Evolutionary conservation across 805 yeast species (phyloP).

Genomic region (Barnettozyma pratensis): DNA sequence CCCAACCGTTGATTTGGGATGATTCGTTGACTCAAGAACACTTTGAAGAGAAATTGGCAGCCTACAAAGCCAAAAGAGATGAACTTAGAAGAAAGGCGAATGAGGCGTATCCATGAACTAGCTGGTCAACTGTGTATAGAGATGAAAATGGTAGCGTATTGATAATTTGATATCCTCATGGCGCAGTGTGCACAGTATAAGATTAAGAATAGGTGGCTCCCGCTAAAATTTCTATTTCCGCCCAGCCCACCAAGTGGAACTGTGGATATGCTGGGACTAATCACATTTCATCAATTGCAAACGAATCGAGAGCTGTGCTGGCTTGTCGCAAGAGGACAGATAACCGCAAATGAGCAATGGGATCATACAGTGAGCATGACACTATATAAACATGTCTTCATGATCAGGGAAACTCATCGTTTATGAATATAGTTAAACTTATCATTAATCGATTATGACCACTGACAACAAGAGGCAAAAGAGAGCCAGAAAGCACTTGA

Average conservation of each 20-base stretch:
- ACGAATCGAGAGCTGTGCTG: no score
- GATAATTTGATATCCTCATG: no score
- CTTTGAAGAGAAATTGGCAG: slow-evolving; percentile 16
- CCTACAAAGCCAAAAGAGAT: slow-evolving; percentile 9
- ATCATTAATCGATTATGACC: neutral
- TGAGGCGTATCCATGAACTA: neutral
- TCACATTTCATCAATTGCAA: neutral
- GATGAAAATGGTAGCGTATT: no score
- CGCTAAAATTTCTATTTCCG: neutral
- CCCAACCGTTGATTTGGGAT: slow-evolving; percentile 11
- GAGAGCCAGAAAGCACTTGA: slow-evolving; percentile 19
- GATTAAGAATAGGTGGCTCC: neutral
- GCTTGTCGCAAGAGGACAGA: neutral
- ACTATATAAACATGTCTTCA: no score
- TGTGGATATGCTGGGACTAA: neutral
- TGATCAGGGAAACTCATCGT: no score
- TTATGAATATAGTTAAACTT: no score
- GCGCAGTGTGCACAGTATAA: no score
- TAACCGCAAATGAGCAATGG: neutral
- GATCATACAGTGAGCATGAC: no score
- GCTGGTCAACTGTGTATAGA: neutral
- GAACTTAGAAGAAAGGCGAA: neutral
- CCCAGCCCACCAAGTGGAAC: neutral
- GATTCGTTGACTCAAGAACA: slow-evolving; percentile 47
- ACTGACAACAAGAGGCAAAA: slow-evolving; percentile 2